Evolutionary conservation across 768 basidiomycete species (phyloP).

Genomic region (Termitomyces bulborhizus): DNA sequence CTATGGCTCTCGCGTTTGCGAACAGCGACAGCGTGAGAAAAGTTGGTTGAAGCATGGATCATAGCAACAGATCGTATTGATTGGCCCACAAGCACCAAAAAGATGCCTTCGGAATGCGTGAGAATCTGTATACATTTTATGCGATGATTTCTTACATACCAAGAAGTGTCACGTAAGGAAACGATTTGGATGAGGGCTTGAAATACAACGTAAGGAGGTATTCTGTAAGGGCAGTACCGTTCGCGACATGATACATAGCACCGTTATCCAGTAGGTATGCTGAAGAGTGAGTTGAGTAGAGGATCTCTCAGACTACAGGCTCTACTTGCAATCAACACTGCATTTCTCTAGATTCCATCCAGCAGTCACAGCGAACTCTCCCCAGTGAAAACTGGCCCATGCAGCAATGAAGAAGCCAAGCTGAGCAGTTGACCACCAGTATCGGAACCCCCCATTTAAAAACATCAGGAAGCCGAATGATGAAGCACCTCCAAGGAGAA

Average conservation of each 20-base stretch:
- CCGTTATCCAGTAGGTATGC: conserved; percentile 95
- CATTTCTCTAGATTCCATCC: conserved; percentile 94
- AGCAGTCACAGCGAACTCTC: conserved; percentile 92
- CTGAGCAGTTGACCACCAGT: conserved; percentile 67
- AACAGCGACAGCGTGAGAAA: conserved; percentile 84
- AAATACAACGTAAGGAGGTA: conserved; percentile 70
- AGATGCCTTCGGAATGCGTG: conserved; percentile 43
- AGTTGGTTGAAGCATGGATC: conserved; percentile 91
- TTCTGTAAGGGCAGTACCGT: conserved; percentile 72
- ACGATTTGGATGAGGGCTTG: conserved; percentile 55
- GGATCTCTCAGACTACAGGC: not conserved
- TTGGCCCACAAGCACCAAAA: conserved; percentile 67
- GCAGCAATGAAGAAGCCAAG: conserved; percentile 79
- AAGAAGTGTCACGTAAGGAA: conserved; percentile 48
- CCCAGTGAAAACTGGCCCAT: conserved; percentile 89
- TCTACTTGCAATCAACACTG: conserved; percentile 80
- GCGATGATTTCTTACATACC: conserved; percentile 35
- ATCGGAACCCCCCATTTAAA: conserved; percentile 35
- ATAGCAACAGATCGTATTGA: conserved; percentile 83
- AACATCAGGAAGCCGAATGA: conserved; percentile 49
- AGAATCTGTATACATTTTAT: not conserved
- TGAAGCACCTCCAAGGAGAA: conserved; percentile 75
- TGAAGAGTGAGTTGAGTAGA: conserved; percentile 23
- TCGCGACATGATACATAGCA: conserved; percentile 75
- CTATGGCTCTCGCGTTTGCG: conserved; percentile 66